Percentiles rank a stretch among this genome's conserved stretches.
Conservation (phyloP, 1,284 basidiomycete species). For the Irpex sp. region DNA sequence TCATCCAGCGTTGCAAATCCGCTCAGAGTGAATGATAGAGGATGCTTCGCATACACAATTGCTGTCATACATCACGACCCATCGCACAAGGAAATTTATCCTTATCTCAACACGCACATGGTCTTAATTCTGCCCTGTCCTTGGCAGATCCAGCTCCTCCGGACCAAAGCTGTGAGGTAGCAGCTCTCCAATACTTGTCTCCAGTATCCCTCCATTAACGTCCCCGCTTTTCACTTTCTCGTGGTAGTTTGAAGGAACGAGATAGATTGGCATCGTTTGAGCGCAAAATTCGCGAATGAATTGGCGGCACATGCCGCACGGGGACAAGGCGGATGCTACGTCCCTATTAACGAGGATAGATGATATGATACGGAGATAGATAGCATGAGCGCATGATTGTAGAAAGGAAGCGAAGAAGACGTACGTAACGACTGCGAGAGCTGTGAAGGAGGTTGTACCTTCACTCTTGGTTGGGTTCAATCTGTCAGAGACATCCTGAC, state of each 20-base stretch:
- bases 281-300: constrained; percentile 87
- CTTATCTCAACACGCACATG: background rate
- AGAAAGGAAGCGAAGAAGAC: constrained; percentile 3
- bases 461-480: constrained; percentile 57
- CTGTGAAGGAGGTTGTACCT: constrained; percentile 62
- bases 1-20: too few species aligned
- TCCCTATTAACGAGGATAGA: constrained; percentile 40
- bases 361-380: background rate
- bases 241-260: constrained; percentile 69
- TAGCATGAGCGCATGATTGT: background rate
- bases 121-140: constrained; percentile 14
- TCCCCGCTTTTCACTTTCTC: constrained; percentile 34
- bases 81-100: background rate
- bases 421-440: constrained; percentile 73
- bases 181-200: constrained; percentile 72
- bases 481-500: constrained; percentile 5
- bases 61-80: background rate
- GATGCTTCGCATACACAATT: too few species aligned
- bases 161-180: constrained; percentile 90
- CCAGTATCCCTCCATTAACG: constrained; percentile 41
- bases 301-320: constrained; percentile 92
- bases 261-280: constrained; percentile 71
- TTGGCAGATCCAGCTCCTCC: constrained; percentile 59
- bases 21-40: too few species aligned
- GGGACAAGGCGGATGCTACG: constrained; percentile 62